Conservation (phyloP, 345 rosid species). For the Lepidium sativum region DNA sequence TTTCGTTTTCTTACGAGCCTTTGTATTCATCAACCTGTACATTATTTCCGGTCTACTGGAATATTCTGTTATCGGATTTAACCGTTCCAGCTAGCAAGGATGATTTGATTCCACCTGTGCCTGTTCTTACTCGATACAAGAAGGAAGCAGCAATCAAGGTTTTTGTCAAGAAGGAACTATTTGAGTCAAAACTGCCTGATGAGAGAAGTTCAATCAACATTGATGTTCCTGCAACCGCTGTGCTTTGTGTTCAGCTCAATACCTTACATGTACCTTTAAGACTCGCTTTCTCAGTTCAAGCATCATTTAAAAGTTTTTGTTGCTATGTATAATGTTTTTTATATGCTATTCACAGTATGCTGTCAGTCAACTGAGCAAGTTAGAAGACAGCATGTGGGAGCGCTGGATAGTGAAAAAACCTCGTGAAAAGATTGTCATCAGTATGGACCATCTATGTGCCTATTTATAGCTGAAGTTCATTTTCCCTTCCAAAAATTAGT, state of each 20-base stretch:
- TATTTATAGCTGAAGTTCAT: neutral
- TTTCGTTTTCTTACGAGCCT: neutral
- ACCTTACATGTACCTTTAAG: constrained; percentile 65
- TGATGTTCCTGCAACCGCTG: constrained; percentile 50
- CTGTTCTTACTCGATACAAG: constrained; percentile 81
- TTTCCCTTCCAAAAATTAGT: neutral
- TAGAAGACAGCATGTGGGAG: constrained; percentile 91
- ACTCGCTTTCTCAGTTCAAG: constrained; percentile 17
- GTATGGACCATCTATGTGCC: constrained; percentile 40
- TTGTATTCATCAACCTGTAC: neutral
- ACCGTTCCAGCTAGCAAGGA: constrained; percentile 66
- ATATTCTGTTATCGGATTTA: constrained; percentile 22
- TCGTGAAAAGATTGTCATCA: constrained; percentile 43
- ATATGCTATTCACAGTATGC: constrained; percentile 60
- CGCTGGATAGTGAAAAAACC: constrained; percentile 70
- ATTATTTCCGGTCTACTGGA: neutral
- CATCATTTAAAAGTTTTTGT: neutral
- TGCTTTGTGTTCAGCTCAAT: constrained; percentile 88
- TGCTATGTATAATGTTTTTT: constrained; percentile 2
- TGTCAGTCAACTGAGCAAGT: constrained; percentile 78
- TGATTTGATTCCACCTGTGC: constrained; percentile 89
- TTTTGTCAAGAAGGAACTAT: constrained; percentile 90
- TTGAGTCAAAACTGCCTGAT: constrained; percentile 64
- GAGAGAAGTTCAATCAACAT: constrained; percentile 64
- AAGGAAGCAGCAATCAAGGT: constrained; percentile 89